A percentile compares a stretch with the other conserved stretches of the same genome.
Evolutionary conservation across 2,329 filamentous ascomycete genomes (phyloP).

Genomic region (Botrytis sinoallii): DNA sequence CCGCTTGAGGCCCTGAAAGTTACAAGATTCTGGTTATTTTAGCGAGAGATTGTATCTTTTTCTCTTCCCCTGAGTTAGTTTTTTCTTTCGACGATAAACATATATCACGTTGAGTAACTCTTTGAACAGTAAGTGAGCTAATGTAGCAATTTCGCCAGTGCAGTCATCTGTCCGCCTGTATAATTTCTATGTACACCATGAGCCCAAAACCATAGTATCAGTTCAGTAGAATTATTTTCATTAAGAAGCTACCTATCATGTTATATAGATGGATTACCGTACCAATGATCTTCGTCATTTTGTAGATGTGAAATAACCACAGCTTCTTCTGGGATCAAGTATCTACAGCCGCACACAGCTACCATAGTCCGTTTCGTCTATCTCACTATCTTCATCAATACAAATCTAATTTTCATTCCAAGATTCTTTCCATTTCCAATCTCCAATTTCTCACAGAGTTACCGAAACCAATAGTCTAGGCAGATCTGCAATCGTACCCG

Average conservation of each 20-base stretch:
- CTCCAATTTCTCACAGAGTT: not conserved
- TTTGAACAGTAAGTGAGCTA: not conserved
- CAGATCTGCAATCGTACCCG: not conserved
- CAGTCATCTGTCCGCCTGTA: not conserved
- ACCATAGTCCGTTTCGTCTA: not conserved
- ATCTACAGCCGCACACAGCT: not conserved
- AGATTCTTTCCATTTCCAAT: not conserved
- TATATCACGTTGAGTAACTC: not conserved
- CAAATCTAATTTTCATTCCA: not conserved
- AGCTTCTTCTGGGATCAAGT: not conserved
- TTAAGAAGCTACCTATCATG: not conserved
- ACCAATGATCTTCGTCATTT: not conserved
- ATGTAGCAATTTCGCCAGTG: not conserved
- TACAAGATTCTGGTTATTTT: not conserved
- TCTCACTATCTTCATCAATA: not conserved
- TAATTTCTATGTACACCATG: not conserved
- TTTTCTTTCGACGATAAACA: not conserved
- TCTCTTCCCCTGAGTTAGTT: fast-evolving
- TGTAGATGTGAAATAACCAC: not conserved
- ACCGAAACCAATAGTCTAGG: not conserved
- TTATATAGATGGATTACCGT: not conserved
- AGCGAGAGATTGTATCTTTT: not conserved
- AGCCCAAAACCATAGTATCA: not conserved
- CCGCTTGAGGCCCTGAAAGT: not conserved
- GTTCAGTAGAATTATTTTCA: not conserved